phyloP scores from a whole-genome alignment of 148 eudicot genomes.

The Salicornia ramosissima region DNA sequence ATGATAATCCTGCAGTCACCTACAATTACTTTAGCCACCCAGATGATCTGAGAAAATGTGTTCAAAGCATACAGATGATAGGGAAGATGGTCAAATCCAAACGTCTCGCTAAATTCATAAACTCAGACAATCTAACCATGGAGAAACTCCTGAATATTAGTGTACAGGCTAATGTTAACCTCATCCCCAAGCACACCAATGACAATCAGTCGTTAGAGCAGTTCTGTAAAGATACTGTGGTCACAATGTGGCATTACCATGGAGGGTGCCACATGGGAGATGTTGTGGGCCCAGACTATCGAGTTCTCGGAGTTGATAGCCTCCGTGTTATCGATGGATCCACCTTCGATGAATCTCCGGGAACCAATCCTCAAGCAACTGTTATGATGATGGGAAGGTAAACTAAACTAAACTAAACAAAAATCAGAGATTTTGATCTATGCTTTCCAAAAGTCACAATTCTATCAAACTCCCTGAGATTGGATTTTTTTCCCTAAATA shows the following conservation, averaged over 20 bases:
- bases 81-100: slow-evolving; percentile 55
- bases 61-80: slow-evolving; percentile 49
- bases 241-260: slow-evolving; percentile 96
- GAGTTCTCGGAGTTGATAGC: slow-evolving; percentile 57
- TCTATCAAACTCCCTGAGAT: not conserved
- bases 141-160: slow-evolving; percentile 74
- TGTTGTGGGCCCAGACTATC: slow-evolving; percentile 58
- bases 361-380: slow-evolving; percentile 99
- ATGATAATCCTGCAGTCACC: slow-evolving; percentile 69
- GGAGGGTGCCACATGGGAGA: slow-evolving; percentile 89
- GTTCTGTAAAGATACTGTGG: slow-evolving; percentile 84
- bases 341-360: slow-evolving; percentile 66
- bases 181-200: slow-evolving; percentile 72
- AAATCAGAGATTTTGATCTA: not conserved
- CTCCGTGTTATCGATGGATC: slow-evolving; percentile 87
- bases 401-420: not conserved
- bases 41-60: slow-evolving; percentile 54
- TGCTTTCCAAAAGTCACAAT: not conserved
- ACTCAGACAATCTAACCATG: slow-evolving; percentile 30
- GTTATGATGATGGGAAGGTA: slow-evolving; percentile 99
- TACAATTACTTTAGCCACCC: slow-evolving; percentile 94
- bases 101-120: slow-evolving; percentile 42
- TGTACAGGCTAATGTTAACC: slow-evolving; percentile 64
- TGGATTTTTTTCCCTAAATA: not conserved
- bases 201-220: slow-evolving; percentile 62